These are phyloP conservation scores for Phaffia australis DNA, from an alignment of 768 basidiomycete species.

Conservation along the genomic window DNA sequence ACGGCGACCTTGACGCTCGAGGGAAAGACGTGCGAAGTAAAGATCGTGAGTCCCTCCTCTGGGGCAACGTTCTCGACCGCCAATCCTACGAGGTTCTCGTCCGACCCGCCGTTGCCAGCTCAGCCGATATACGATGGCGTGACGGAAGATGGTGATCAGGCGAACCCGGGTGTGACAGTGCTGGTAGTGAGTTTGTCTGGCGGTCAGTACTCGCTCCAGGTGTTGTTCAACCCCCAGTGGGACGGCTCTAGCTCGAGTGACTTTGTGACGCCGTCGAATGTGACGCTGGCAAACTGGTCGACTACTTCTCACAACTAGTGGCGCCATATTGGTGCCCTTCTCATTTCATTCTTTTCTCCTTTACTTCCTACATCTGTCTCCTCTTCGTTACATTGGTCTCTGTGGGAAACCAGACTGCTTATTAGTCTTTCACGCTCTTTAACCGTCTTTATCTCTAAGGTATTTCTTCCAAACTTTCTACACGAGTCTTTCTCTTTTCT, in stretches of 20 bases:
- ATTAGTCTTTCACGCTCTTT: too few relatives aligned
- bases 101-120: constrained; percentile 57
- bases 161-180: constrained; percentile 68
- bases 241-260: constrained; percentile 40
- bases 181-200: constrained; percentile 55
- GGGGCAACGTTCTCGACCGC: constrained; percentile 56
- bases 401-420: too few relatives aligned
- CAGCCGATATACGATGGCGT: constrained; percentile 21
- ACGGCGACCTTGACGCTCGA: constrained; percentile 66
- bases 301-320: constrained; percentile 58
- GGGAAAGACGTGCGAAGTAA: constrained; percentile 54
- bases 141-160: constrained; percentile 44
- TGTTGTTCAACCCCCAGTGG: constrained; percentile 94
- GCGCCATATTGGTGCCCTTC: background rate
- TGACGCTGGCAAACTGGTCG: constrained; percentile 63
- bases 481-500: too few relatives aligned
- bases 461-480: too few relatives aligned
- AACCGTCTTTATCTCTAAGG: too few relatives aligned
- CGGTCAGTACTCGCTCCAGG: constrained; percentile 66
- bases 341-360: constrained; percentile 1
- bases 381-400: too few relatives aligned
- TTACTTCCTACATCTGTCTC: constrained; percentile 16
- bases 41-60: constrained; percentile 54
- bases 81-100: constrained; percentile 25
- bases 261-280: constrained; percentile 52